A percentile compares a stretch with the other conserved stretches of the same genome.
phyloP scores from a whole-genome alignment of 129 eudicot species.

The Scalesia atractyloides region DNA sequence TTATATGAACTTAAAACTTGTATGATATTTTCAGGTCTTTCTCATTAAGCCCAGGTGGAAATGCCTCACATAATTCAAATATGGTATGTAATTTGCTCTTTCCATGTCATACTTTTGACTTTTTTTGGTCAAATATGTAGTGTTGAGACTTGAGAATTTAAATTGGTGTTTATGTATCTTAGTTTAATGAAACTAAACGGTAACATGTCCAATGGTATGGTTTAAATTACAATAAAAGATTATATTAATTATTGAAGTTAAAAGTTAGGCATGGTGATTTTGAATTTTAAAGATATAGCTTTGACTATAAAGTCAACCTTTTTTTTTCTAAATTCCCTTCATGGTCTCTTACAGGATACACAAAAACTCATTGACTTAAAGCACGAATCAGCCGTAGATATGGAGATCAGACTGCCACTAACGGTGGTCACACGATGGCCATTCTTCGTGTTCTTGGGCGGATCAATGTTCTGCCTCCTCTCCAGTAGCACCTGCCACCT shows the following conservation, averaged over 20 bases:
- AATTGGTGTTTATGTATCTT: background rate
- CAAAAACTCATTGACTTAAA: conserved; percentile 59
- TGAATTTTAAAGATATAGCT: background rate
- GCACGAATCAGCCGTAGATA: conserved; percentile 48
- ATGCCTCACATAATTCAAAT: conserved; percentile 30
- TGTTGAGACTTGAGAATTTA: background rate
- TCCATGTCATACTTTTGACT: conserved; percentile 12
- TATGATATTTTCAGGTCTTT: conserved; percentile 32
- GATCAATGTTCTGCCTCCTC: conserved; percentile 96
- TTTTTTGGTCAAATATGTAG: background rate
- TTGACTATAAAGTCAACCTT: conserved; percentile 9
- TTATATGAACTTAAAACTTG: background rate
- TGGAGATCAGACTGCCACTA: conserved; percentile 38
- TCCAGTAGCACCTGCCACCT: conserved; percentile 92
- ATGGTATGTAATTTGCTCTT: conserved; percentile 24
- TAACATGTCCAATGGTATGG: background rate
- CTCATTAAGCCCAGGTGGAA: conserved; percentile 38
- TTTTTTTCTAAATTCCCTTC: background rate
- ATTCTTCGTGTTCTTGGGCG: conserved; percentile 69
- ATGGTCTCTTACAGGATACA: conserved; percentile 45
- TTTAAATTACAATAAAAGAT: background rate
- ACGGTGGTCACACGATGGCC: conserved; percentile 70
- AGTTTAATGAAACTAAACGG: background rate
- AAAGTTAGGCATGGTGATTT: background rate
- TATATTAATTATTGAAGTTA: background rate